These are phyloP conservation scores for Suillus tomentosus DNA, from an alignment of 768 basidiomycete genomes.

Conservation along the genomic window DNA sequence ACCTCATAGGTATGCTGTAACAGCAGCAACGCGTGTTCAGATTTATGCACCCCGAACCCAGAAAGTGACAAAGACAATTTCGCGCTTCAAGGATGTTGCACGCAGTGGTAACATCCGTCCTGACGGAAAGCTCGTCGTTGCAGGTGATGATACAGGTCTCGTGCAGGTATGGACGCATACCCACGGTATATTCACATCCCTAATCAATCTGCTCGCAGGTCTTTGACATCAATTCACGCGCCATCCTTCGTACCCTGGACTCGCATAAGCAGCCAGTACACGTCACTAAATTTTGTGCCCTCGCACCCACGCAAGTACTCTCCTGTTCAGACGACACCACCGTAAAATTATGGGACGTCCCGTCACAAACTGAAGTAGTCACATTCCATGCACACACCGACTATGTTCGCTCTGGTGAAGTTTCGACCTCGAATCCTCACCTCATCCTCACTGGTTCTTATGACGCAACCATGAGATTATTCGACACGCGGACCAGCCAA, in stretches of 20 bases:
- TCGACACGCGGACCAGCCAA: slow-evolving; percentile 80
- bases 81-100: slow-evolving; percentile 95
- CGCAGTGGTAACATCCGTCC: slow-evolving; percentile 84
- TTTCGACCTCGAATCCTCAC: slow-evolving; percentile 80
- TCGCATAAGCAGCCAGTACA: slow-evolving; percentile 97
- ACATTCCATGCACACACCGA: slow-evolving; percentile 90
- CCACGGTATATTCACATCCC: not conserved
- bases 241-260: slow-evolving; percentile 89
- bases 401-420: slow-evolving; percentile 92
- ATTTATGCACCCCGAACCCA: slow-evolving; percentile 96
- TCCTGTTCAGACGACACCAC: slow-evolving; percentile 98
- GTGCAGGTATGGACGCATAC: slow-evolving; percentile 53
- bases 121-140: slow-evolving; percentile 94
- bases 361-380: slow-evolving; percentile 75
- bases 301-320: slow-evolving; percentile 79
- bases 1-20: slow-evolving; percentile 95
- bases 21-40: slow-evolving; percentile 90
- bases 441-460: slow-evolving; percentile 93
- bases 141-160: slow-evolving; percentile 91
- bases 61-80: slow-evolving; percentile 94
- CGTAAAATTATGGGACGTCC: slow-evolving; percentile 92
- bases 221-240: slow-evolving; percentile 92
- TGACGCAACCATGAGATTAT: slow-evolving; percentile 87
- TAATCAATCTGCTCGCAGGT: slow-evolving; percentile 47
- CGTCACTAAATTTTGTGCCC: slow-evolving; percentile 87